A percentile compares a stretch with the other conserved stretches of the same genome.
Conservation (phyloP, 805 yeast species). For the Cyberlindnera nakhonratchasimensis region DNA sequence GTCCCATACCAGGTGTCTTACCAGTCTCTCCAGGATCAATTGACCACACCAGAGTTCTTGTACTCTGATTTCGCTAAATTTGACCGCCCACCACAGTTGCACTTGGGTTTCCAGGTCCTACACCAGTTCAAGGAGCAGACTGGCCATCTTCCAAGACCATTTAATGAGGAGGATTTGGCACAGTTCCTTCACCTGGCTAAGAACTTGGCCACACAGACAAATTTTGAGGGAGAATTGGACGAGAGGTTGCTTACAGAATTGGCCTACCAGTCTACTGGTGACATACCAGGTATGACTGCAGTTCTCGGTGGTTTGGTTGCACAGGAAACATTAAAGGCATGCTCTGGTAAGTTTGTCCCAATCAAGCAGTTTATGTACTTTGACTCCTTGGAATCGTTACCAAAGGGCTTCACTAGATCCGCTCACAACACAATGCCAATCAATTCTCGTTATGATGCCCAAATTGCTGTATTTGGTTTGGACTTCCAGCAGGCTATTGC, state of each 20-base stretch:
- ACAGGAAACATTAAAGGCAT: conserved; percentile 93
- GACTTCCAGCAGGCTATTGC: conserved; percentile 70
- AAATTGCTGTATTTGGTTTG: conserved; percentile 89
- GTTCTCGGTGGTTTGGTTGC: conserved; percentile 93
- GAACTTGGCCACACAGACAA: conserved; percentile 53
- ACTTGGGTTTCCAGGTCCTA: conserved; percentile 88
- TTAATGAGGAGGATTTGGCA: conserved; percentile 67
- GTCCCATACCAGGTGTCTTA: conserved; percentile 66
- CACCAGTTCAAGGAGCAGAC: conserved; percentile 62
- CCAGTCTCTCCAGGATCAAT: conserved; percentile 59
- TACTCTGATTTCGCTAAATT: conserved; percentile 91
- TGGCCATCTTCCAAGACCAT: conserved; percentile 72
- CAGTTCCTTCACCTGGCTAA: conserved; percentile 59
- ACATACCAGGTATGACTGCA: conserved; percentile 84
- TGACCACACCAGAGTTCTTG: conserved; percentile 73
- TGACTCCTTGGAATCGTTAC: conserved; percentile 90
- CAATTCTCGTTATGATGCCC: conserved; percentile 87
- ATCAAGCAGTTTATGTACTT: conserved; percentile 88
- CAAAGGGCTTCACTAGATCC: conserved; percentile 60
- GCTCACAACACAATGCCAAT: conserved; percentile 72
- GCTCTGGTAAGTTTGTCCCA: conserved; percentile 94
- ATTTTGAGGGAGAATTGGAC: conserved; percentile 61
- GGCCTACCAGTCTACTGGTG: conserved; percentile 86
- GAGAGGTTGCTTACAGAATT: conserved; percentile 66
- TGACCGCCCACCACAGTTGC: conserved; percentile 87